Base-by-base conservation (phyloP, 768 basidiomycete genomes). In the Boletus rex-veris region DNA sequence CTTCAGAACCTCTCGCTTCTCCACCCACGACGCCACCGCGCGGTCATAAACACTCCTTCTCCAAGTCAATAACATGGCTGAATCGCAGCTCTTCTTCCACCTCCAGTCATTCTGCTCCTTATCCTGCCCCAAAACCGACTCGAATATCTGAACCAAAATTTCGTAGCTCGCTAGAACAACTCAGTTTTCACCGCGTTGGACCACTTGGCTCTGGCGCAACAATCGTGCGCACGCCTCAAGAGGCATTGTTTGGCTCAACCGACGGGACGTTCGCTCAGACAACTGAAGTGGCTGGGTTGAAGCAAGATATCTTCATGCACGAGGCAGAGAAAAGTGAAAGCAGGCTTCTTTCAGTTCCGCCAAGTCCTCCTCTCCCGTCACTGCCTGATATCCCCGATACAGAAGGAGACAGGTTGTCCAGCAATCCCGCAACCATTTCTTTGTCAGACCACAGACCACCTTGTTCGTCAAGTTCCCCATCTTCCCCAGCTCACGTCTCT, bases 171-270 rank as follows among this genome's bases (percentile, higher is more conserved):
- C 55, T 75, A 5, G 72, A 75, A 11, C 63, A 64, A 5, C 50
- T 74, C 30, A 40, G 48, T 48, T 35, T 53, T 19, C 64, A 55
- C 14, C 77, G 81, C 12, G 75, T 69, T 40, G 82, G 82, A 3
- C 68, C 73, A 4, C 78, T 89, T 18, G 89, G 87, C n/a, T 65
- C 79, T 18, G 88, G 90, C 38, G 90, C 90, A 14, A 85, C 77
- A 2, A 74, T 92, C 30, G 90, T 92, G 36, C 76, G 84, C 52
- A 92, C 90, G 0, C 90, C 90, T 8, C 83, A 86, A 58, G 90
- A 92, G 51, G 90, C 90, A 19, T 74, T 92, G 30, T 74, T 68
- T 28, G 66, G 72, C 44, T 55, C 75, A 19, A 45, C 40, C 19
- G 52, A 38, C 18, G 30, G 39, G 19, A 10, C 12, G 7, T 53